Evolutionary conservation across 257 asterid genomes (phyloP).

Genomic region (Schizonepeta tenuifolia): DNA sequence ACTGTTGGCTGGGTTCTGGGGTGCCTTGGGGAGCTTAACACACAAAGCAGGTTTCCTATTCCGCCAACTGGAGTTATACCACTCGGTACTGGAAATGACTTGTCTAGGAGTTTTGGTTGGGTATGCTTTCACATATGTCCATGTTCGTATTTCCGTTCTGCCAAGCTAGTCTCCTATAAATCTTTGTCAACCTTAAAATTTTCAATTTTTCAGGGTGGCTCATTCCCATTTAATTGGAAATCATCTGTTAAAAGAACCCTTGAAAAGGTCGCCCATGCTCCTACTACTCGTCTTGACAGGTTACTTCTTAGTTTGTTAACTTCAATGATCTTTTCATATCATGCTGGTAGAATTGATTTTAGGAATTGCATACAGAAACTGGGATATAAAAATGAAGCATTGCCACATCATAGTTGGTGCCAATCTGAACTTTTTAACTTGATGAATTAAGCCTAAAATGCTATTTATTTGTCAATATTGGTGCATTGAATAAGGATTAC

Average conservation of each 20-base stretch:
- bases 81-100: slow-evolving; percentile 98
- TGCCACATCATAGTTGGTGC: neutral
- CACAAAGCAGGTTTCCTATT: slow-evolving; percentile 63
- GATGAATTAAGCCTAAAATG: neutral
- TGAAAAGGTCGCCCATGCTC: slow-evolving; percentile 62
- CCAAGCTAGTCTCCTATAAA: slow-evolving; percentile 34
- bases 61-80: slow-evolving; percentile 90
- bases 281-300: slow-evolving; percentile 76
- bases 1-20: slow-evolving; percentile 99
- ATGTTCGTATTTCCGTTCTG: slow-evolving; percentile 20
- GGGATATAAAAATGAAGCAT: neutral
- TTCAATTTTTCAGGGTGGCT: slow-evolving; percentile 70
- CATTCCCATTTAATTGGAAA: slow-evolving; percentile 95
- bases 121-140: slow-evolving; percentile 48
- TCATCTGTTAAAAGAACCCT: slow-evolving; percentile 86
- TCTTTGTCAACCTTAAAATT: slow-evolving; percentile 26
- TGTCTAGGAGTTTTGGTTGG: slow-evolving; percentile 97
- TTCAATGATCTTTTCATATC: slow-evolving; percentile 21
- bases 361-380: neutral
- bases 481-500: neutral
- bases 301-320: slow-evolving; percentile 36
- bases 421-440: neutral
- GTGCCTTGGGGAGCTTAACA: slow-evolving; percentile 84
- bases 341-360: slow-evolving; percentile 2
- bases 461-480: neutral